A percentile compares a stretch with the other conserved stretches of the same genome.
Evolutionary conservation across 2,329 filamentous ascomycete species (phyloP).

Genomic region (Corinectria fuckeliana): DNA sequence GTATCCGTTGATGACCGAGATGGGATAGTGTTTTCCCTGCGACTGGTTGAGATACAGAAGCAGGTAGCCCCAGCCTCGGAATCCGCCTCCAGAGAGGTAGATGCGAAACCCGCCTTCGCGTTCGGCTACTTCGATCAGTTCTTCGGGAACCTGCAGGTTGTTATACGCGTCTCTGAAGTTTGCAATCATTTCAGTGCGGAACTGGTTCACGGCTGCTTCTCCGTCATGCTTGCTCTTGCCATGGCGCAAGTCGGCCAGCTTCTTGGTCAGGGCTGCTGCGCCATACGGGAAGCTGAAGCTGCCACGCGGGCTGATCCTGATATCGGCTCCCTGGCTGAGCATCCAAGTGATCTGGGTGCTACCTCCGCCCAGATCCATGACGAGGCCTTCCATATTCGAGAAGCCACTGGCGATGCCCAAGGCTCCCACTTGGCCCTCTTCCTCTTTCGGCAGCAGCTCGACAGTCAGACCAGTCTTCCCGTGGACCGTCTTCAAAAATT

Average conservation of each 20-base stretch:
- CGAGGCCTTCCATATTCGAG: slow-evolving; percentile 64
- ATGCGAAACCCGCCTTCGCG: slow-evolving; percentile 60
- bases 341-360: slow-evolving; percentile 76
- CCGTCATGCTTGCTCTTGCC: slow-evolving; percentile 48
- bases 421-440: slow-evolving; percentile 70
- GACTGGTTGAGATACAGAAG: slow-evolving; percentile 65
- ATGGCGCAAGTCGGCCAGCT: slow-evolving; percentile 53
- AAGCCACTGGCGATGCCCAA: slow-evolving; percentile 72
- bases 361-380: slow-evolving; percentile 76
- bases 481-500: slow-evolving; percentile 52
- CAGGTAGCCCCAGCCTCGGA: slow-evolving; percentile 74
- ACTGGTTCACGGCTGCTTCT: slow-evolving; percentile 50
- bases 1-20: slow-evolving; percentile 76
- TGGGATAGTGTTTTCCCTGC: slow-evolving; percentile 66
- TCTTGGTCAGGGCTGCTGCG: slow-evolving; percentile 68
- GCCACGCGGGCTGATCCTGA: slow-evolving; percentile 58
- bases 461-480: slow-evolving; percentile 65
- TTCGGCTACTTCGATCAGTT: slow-evolving; percentile 53
- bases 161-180: slow-evolving; percentile 60
- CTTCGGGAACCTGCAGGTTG: slow-evolving; percentile 59
- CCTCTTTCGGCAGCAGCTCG: slow-evolving; percentile 67
- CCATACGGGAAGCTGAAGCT: slow-evolving; percentile 74
- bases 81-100: slow-evolving; percentile 74
- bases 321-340: slow-evolving; percentile 54
- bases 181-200: slow-evolving; percentile 57